Evolutionary conservation across 2,329 filamentous ascomycete genomes (phyloP).

Genomic region (Curvularia sp.): DNA sequence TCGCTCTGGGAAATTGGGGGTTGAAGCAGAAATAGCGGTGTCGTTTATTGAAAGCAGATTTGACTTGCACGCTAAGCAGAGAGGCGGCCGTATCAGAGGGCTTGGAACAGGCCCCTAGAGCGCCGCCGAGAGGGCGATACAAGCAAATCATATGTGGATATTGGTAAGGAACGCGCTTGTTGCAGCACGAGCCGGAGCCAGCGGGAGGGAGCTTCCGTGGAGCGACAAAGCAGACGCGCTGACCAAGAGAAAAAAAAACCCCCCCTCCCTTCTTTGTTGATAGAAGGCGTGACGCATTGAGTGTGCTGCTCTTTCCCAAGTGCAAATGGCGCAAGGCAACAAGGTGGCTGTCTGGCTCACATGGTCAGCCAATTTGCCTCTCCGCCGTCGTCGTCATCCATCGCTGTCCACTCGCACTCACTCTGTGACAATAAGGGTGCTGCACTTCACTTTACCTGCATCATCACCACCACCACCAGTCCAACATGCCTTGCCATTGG

Average conservation of each 20-base stretch:
- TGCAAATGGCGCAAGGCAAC: conserved; percentile 36
- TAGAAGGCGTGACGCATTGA: conserved; percentile 5
- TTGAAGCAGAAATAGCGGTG: conserved; percentile 18
- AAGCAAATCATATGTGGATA: conserved; percentile 12
- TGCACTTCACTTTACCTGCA: conserved; percentile 18
- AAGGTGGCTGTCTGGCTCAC: conserved; percentile 25
- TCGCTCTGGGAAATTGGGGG: background rate
- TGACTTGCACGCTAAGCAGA: background rate
- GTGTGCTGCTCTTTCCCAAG: conserved; percentile 23
- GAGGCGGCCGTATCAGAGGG: background rate
- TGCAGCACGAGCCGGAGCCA: background rate
- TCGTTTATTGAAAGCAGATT: conserved; percentile 10
- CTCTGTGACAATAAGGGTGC: conserved; percentile 19
- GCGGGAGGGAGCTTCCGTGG: background rate
- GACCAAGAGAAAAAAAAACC: too few species aligned
- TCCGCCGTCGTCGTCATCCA: background rate
- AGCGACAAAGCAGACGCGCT: conserved; percentile 2
- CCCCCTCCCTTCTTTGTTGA: background rate
- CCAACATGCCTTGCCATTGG: conserved; percentile 38
- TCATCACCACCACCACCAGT: conserved; percentile 14
- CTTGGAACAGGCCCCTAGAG: conserved; percentile 11
- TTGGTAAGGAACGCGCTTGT: conserved; percentile 2
- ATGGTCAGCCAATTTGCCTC: conserved; percentile 20
- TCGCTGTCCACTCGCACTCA: conserved; percentile 1
- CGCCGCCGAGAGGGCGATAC: background rate